Conservation (phyloP, 306 rosid species). For the Begonia loranthoides region DNA sequence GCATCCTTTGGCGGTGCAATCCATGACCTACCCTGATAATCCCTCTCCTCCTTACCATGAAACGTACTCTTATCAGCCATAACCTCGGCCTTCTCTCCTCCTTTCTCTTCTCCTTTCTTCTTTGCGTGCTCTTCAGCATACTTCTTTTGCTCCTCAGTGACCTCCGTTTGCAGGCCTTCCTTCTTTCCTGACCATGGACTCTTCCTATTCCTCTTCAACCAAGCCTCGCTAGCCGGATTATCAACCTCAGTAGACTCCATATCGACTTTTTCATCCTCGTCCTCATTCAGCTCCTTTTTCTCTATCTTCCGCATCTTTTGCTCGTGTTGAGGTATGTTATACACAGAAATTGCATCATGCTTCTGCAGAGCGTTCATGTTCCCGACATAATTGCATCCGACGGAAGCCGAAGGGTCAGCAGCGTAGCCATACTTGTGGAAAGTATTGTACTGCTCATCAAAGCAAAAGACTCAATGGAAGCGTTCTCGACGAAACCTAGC, state of each 20-base stretch:
- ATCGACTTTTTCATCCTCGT: slow-evolving; percentile 7
- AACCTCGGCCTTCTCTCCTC: slow-evolving; percentile 64
- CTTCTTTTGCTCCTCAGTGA: slow-evolving; percentile 83
- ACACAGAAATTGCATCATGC: slow-evolving; percentile 62
- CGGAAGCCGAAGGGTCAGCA: slow-evolving; percentile 78
- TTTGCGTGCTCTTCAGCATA: slow-evolving; percentile 82
- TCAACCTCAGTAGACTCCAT: slow-evolving; percentile 29
- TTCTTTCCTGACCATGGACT: slow-evolving; percentile 95
- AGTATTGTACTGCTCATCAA: slow-evolving; percentile 92
- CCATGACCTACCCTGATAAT: slow-evolving; percentile 98
- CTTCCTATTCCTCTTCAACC: slow-evolving; percentile 82
- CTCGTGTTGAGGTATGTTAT: slow-evolving; percentile 63
- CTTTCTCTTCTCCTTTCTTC: slow-evolving; percentile 90
- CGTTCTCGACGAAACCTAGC: slow-evolving; percentile 85
- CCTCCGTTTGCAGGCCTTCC: slow-evolving; percentile 58
- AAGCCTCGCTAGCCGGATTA: slow-evolving; percentile 59
- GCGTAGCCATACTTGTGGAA: slow-evolving; percentile 86
- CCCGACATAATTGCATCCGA: slow-evolving; percentile 57
- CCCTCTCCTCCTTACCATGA: slow-evolving; percentile 90
- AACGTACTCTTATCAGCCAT: slow-evolving; percentile 73
- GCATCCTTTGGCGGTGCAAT: slow-evolving; percentile 89
- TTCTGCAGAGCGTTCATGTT: slow-evolving; percentile 43
- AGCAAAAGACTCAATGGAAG: slow-evolving; percentile 67
- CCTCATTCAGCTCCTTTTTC: slow-evolving; percentile 24
- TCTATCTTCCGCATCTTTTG: slow-evolving; percentile 61